Evolutionary conservation across 768 basidiomycete genomes (phyloP).

Genomic region (Collybia sp.): DNA sequence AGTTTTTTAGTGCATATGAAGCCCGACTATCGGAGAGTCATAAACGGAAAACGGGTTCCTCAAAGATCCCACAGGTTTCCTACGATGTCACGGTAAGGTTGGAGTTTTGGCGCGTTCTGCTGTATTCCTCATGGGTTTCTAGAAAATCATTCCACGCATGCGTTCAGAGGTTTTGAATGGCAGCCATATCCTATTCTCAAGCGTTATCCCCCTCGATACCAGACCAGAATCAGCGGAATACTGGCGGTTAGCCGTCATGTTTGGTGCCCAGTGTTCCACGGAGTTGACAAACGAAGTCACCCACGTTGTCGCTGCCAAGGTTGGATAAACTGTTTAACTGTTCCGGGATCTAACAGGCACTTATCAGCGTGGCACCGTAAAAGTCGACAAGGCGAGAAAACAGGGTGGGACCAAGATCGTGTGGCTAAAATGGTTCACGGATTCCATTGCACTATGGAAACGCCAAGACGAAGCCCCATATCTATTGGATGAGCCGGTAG

Average conservation of each 20-base stretch:
- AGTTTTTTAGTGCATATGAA: constrained; percentile 72
- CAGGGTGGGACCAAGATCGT: constrained; percentile 81
- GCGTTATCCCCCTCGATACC: constrained; percentile 89
- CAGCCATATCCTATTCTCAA: constrained; percentile 85
- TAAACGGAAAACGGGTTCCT: constrained; percentile 18
- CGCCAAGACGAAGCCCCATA: constrained; percentile 78
- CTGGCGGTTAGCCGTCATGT: constrained; percentile 82
- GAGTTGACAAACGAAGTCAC: constrained; percentile 67
- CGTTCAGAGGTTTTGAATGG: constrained; percentile 74
- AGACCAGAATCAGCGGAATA: constrained; percentile 76
- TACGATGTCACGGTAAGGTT: constrained; percentile 79
- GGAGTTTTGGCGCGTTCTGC: constrained; percentile 2
- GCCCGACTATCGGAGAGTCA: constrained; percentile 22
- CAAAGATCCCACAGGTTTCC: constrained; percentile 15
- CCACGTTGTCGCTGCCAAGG: constrained; percentile 91
- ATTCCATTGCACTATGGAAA: constrained; percentile 85
- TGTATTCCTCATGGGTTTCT: constrained; percentile 2
- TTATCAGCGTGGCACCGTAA: constrained; percentile 78
- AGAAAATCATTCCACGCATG: constrained; percentile 85
- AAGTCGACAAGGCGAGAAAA: constrained; percentile 80
- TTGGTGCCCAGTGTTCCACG: constrained; percentile 79
- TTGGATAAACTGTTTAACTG: constrained; percentile 20
- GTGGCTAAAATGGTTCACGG: constrained; percentile 85
- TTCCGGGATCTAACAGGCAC: not conserved
- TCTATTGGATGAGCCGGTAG: constrained; percentile 56